Percentiles rank a stretch among this genome's conserved stretches.
Evolutionary conservation across 2,329 filamentous ascomycete genomes (phyloP).

Genomic region (Sclerotinia borealis): DNA sequence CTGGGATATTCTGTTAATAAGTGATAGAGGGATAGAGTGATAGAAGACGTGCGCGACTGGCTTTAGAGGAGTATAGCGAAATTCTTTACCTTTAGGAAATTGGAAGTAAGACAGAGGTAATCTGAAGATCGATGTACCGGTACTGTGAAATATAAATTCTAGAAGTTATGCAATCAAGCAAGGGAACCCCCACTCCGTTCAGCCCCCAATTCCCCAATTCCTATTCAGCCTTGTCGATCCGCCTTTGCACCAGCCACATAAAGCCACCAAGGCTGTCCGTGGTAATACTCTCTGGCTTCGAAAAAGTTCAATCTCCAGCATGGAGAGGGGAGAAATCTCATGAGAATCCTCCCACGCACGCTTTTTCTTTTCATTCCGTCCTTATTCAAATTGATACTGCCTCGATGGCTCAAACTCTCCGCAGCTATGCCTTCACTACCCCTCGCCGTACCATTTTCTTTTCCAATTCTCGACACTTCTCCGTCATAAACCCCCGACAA

Average conservation of each 20-base stretch:
- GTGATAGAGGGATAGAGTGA: too few relatives aligned
- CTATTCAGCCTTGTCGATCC: neutral
- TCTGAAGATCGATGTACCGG: neutral
- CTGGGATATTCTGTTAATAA: neutral
- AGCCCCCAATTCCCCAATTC: neutral
- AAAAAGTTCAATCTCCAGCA: neutral
- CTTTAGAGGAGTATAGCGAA: neutral
- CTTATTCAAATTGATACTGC: neutral
- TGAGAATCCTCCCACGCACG: neutral
- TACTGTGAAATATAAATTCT: neutral
- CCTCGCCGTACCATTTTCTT: constrained; percentile 11
- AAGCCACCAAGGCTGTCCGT: neutral
- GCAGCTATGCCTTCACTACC: constrained; percentile 21
- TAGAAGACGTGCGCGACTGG: neutral
- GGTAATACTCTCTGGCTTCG: neutral
- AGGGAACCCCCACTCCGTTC: neutral
- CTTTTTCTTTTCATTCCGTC: neutral
- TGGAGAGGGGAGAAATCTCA: neutral
- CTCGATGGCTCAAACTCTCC: constrained; percentile 25
- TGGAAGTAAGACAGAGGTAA: neutral
- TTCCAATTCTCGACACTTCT: constrained; percentile 23
- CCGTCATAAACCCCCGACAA: constrained; percentile 15
- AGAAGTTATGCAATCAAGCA: neutral
- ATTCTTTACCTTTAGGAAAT: neutral
- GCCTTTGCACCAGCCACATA: neutral